Percentiles rank a stretch among this genome's conserved stretches.
phyloP scores from a whole-genome alignment of 257 asterid genomes.

The Nicotiana noctiflora region DNA sequence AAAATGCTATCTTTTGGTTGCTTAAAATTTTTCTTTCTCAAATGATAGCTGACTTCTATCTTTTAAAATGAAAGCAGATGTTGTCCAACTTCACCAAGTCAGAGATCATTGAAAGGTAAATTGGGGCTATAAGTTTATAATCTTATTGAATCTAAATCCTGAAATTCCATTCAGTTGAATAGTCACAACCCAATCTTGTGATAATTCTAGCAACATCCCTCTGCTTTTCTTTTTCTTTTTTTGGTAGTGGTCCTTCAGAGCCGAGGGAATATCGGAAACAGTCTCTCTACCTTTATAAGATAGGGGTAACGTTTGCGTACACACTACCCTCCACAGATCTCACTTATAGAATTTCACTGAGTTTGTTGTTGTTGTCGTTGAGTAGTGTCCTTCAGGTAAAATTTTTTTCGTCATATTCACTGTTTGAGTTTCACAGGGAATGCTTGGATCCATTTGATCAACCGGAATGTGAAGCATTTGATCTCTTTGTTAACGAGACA shows the following conservation, averaged over 20 bases:
- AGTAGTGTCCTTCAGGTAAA: background rate
- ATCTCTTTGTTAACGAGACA: slow-evolving; percentile 72
- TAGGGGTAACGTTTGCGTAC: no score
- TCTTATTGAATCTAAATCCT: background rate
- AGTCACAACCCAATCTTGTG: background rate
- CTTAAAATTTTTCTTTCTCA: background rate
- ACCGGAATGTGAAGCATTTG: slow-evolving; percentile 91
- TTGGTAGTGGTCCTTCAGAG: background rate
- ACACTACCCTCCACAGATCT: no score
- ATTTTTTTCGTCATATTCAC: background rate
- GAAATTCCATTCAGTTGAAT: background rate
- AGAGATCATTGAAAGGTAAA: slow-evolving; percentile 78
- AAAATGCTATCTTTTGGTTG: background rate
- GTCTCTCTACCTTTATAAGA: no score
- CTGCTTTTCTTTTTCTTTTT: background rate
- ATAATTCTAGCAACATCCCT: background rate
- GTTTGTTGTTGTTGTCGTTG: no score
- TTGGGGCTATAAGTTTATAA: background rate
- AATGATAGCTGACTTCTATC: slow-evolving; percentile 19
- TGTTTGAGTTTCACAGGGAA: slow-evolving; percentile 43
- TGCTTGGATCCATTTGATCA: slow-evolving; percentile 83
- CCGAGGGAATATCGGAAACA: no score
- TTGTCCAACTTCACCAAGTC: slow-evolving; percentile 61
- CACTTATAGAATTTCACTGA: no score
- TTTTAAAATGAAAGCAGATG: slow-evolving; percentile 40